Conservation (phyloP, 2,329 filamentous ascomycete species). For the Fusarium floridanum region DNA sequence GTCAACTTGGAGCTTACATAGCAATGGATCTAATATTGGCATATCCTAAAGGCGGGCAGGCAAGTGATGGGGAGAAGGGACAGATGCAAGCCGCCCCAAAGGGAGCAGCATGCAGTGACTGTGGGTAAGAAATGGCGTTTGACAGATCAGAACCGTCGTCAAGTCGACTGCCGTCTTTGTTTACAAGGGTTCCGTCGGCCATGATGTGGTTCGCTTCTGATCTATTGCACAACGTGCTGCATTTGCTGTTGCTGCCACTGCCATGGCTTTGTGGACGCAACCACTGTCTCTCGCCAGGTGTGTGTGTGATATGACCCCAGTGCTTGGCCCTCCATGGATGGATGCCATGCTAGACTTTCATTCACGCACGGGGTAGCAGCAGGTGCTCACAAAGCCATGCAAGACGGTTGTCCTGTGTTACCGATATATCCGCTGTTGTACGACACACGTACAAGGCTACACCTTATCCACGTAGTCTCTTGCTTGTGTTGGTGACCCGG, state of each 20-base stretch:
- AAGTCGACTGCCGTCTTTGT: constrained; percentile 20
- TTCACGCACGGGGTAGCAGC: constrained; percentile 17
- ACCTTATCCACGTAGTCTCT: background rate
- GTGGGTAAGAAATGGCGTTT: constrained; percentile 29
- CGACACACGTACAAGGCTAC: background rate
- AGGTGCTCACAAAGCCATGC: constrained; percentile 33
- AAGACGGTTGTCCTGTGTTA: constrained; percentile 19
- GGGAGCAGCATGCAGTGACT: constrained; percentile 25
- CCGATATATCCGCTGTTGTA: constrained; percentile 6
- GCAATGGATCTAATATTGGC: constrained; percentile 21
- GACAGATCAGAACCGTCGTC: constrained; percentile 32
- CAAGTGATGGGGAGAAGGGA: constrained; percentile 22
- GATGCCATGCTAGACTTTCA: constrained; percentile 11
- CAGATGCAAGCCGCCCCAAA: constrained; percentile 24
- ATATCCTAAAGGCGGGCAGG: constrained; percentile 11
- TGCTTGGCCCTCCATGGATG: constrained; percentile 7
- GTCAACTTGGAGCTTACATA: constrained; percentile 14
- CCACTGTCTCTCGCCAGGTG: constrained; percentile 1
- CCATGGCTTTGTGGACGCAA: constrained; percentile 6
- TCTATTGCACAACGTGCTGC: constrained; percentile 18
- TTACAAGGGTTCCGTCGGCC: constrained; percentile 13
- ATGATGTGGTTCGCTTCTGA: constrained; percentile 33
- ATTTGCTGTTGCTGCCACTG: constrained; percentile 8
- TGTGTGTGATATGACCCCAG: constrained; percentile 13
- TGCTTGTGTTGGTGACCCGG: background rate